Base-by-base conservation (phyloP, 257 asterid species). In the Craterostigma plantagineum region DNA sequence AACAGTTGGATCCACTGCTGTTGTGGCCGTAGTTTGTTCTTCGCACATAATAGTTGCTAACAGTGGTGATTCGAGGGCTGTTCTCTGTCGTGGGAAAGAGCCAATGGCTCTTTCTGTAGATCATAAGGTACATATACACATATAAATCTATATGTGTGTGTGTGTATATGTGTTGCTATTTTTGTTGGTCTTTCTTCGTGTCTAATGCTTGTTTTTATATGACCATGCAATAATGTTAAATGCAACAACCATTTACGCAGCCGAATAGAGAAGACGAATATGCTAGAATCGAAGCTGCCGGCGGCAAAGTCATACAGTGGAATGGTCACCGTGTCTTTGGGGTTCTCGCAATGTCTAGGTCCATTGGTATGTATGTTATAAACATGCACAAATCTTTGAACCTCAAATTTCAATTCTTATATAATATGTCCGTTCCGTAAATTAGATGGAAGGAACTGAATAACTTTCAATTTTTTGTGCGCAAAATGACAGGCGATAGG, bases 241-340 rank as follows among this genome's bases (percentile, higher is more conserved):
- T n/a, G n/a, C n/a, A n/a, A n/a, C n/a, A n/a, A n/a, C n/a, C n/a
- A n/a, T n/a, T n/a, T n/a, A n/a, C n/a, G n/a, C n/a, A 87, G 97
- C 97, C 97, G 3, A 81, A 87, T 50, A 68, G 95, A 55, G 95
- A 87, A 51, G 97, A 87, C 49, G 97, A 87, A 63, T 87, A 76
- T 46, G 75, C 68, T 51, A 77, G 97, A 69, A 87, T 87, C 50
- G 95, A 87, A 65, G 90, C 95, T 23, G 79, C 93, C 16, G 93
- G 97, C 52, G 97, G 97, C 38, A 86, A 78, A 75, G 97, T 86
- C 11, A 86, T 86, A 58, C 91, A 78, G 60, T 87, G 97, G 97
- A 87, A 82, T 46, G 97, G 97, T 5, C 93, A 82, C 64, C 92
- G 95, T 36, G 97, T 87, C 46, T 82, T 79, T 33, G 97, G 97